Base-by-base conservation (phyloP, 192 early-diverging fungal genomes). In the Coemansia umbellata region DNA sequence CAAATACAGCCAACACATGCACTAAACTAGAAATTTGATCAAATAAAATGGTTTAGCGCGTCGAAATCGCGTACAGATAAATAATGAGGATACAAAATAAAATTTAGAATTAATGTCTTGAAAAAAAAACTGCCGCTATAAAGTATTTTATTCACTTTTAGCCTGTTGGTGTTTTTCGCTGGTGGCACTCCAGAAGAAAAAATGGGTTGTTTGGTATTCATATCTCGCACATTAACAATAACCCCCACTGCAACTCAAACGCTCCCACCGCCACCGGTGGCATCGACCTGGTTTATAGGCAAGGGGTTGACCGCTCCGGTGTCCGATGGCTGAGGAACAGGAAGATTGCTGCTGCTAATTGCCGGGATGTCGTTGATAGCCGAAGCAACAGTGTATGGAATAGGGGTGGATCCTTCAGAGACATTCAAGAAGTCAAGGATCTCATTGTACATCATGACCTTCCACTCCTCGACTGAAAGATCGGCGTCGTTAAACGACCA, bases 401-500 rank as follows among this genome's bases (percentile, higher is more conserved):
- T 41, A 50, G 48, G 27, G 3, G 70, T 64, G 17, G 60, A 44
- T 28, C 63, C 79, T 17, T 79, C 75, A 30, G 72, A 78, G 33
- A 85, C 84, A 39, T 84, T 80, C 48, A 83, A 72, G 43, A 86
- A 86, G 37, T 86, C 87, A 31, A 89, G 66, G 39, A 91, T 89
- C 59, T 91, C 89, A 47, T 83, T 85, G 60, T 91, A 91, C 87
- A 91, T 89, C 87, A 88, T 91, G 8, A 89, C 82, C 68, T 89
- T 90, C 91, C 91, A 94, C 55, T 86, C 82, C 48, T 91, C 90
- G 11, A 88, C 81, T 5, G 88, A 84, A 62, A 93, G 74, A 50
- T 97, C 91, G 0, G 88, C 88, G 45, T 94, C 92, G 48, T 89
- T 93, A 72, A 94, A 94, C 10, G 91, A 91, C 94, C 94, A 97